These are phyloP conservation scores for Mimosa bimucronata DNA, from an alignment of 306 rosid species.

Conservation along the genomic window DNA sequence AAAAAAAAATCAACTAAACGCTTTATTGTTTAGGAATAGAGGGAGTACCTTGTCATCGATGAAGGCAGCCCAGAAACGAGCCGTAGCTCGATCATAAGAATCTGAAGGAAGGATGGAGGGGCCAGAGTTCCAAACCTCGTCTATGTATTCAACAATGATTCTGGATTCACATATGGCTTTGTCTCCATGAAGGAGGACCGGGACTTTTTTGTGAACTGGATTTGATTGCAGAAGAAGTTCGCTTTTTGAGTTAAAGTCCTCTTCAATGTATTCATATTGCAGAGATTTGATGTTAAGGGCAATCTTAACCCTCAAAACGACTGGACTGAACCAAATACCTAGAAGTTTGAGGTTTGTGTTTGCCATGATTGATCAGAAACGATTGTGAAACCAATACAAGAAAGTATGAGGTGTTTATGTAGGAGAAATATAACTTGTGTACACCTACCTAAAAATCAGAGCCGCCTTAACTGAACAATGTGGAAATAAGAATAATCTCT, in stretches of 20 bases:
- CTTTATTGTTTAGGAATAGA: too few relatives aligned
- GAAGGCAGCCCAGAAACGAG: conserved; percentile 50
- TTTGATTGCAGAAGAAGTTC: conserved; percentile 48
- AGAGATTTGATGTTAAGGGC: conserved; percentile 48
- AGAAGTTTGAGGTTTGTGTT: conserved; percentile 40
- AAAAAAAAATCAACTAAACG: too few relatives aligned
- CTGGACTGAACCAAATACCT: conserved; percentile 40
- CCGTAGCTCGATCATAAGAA: conserved; percentile 46
- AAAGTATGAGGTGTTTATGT: background rate
- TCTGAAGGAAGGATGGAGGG: conserved; percentile 45
- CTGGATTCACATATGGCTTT: conserved; percentile 49
- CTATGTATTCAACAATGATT: conserved; percentile 46
- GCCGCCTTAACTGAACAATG: too few relatives aligned
- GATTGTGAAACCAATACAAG: too few relatives aligned
- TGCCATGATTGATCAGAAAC: conserved; percentile 28
- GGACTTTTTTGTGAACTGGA: conserved; percentile 49
- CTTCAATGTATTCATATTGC: conserved; percentile 37
- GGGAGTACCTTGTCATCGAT: conserved; percentile 43
- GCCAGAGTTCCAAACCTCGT: conserved; percentile 44
- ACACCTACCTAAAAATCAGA: too few relatives aligned
- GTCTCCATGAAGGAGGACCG: conserved; percentile 44
- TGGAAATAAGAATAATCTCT: too few relatives aligned
- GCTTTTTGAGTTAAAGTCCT: conserved; percentile 42
- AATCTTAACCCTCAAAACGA: conserved; percentile 21
- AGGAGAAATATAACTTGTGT: background rate